phyloP scores from a whole-genome alignment of 2,329 filamentous ascomycete species.

The Venturia oleaginea region DNA sequence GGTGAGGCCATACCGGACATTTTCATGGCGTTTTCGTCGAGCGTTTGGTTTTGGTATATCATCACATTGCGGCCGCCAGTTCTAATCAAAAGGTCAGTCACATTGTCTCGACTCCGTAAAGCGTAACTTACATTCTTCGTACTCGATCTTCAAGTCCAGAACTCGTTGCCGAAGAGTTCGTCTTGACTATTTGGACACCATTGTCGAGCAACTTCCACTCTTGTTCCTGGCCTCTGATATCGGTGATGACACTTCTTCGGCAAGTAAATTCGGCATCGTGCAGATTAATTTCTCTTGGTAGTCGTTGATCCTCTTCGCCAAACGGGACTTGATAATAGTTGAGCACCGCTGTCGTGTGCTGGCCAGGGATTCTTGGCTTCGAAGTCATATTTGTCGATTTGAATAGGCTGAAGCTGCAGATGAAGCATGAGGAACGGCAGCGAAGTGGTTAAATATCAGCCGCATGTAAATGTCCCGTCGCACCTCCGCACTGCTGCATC shows the following conservation, averaged over 20 bases:
- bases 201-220: conserved; percentile 4
- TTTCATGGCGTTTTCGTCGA: neutral
- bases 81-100: neutral
- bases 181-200: conserved; percentile 2
- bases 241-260: neutral
- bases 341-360: neutral
- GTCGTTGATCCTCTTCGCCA: neutral
- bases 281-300: neutral
- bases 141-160: neutral
- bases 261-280: neutral
- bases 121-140: neutral
- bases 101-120: neutral
- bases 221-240: neutral
- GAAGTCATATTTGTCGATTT: neutral
- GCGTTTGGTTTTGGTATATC: neutral
- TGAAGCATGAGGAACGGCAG: too few relatives aligned
- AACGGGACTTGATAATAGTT: neutral
- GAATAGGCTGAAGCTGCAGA: neutral
- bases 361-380: neutral
- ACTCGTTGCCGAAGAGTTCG: neutral
- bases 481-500: neutral
- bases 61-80: neutral
- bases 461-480: neutral
- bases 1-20: neutral
- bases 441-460: neutral